These are phyloP conservation scores for Phaffomyces opuntiae DNA, from an alignment of 805 yeast genomes.

Conservation along the genomic window DNA sequence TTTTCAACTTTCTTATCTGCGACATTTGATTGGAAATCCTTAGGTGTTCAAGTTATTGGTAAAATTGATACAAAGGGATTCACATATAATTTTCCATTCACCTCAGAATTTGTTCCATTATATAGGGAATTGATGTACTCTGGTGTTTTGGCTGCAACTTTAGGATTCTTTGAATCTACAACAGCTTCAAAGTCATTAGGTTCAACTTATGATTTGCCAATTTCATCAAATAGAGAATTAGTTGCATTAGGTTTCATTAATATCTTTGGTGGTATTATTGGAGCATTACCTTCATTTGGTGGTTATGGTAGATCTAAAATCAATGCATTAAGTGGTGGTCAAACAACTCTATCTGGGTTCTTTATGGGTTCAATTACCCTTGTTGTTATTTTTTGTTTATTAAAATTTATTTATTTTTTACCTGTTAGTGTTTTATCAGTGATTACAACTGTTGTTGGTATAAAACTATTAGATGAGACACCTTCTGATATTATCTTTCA, in stretches of 20 bases:
- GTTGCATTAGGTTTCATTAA: constrained; percentile 84
- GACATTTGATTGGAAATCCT: constrained; percentile 39
- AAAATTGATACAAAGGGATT: constrained; percentile 45
- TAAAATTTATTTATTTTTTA: constrained; percentile 59
- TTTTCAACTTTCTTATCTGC: constrained; percentile 51
- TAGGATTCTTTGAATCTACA: constrained; percentile 90
- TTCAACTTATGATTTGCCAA: constrained; percentile 57
- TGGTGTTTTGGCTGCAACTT: constrained; percentile 69
- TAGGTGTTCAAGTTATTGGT: constrained; percentile 69
- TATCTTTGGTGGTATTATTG: constrained; percentile 42
- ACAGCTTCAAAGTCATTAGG: constrained; percentile 88
- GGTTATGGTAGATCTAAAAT: constrained; percentile 93
- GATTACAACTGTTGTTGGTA: constrained; percentile 71
- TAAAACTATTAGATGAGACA: constrained; percentile 73
- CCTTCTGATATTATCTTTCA: constrained; percentile 76
- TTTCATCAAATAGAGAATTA: constrained; percentile 83
- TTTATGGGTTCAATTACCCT: constrained; percentile 75
- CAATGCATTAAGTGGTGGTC: constrained; percentile 82
- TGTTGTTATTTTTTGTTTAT: constrained; percentile 50
- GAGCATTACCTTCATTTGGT: constrained; percentile 85
- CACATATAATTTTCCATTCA: constrained; percentile 53
- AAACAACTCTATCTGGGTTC: constrained; percentile 76
- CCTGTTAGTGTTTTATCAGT: constrained; percentile 80
- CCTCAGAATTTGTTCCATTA: constrained; percentile 35
- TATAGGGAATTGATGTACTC: constrained; percentile 56